Evolutionary conservation across 164 flowering plant genomes (phyloP), one percentile per base, ranked within the genome.

Genomic region (Dillenia turbinata): DNA sequence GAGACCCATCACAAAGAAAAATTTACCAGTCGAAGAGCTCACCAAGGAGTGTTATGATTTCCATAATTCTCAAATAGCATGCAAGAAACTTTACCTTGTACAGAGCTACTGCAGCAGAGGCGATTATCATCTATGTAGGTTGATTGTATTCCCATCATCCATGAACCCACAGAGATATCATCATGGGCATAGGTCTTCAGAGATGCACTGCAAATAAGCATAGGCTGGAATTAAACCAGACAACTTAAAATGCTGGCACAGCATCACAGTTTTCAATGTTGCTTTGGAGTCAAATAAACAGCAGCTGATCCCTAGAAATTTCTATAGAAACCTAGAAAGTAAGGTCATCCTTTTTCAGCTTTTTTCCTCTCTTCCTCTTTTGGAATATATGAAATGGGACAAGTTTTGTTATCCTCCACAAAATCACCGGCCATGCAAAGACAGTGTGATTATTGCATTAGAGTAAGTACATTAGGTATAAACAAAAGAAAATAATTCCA

Each of bases 141-240:
- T 64, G 99, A 81, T 64, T 85, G 83, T 48, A 95, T 24, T 53
- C 99, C 98, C 83, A 92, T 95, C 96, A 92, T 90, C 99, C 99
- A 92, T 54, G 99, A 88, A 1, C 99, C 98, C 11, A 90, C 75
- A 14, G 98, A 90, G 69, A 66, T 75, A 72, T 95, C 99, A 57
- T 92, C 99, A 76, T 87, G 85, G 26, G 99, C 95, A 64, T 85
- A 92, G 26, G 86, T 70, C 77, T 87, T 90, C 19, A 95, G 76
- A 16, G 96, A 95, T 71, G 77, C 97, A 78, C 99, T 95, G 89
- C 81, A 80, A 7, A 47, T 14, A 57, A 44, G 43, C 22, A 57
- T 10, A 52, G 19, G 62, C 15, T 12, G 33, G 52, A 7, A 52
- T 17, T n/a, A 55, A 55, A 17, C 22, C 49, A n/a, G 13, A 44